These are phyloP conservation scores for Geoglossum cookeanum DNA, from an alignment of 2,329 filamentous ascomycete genomes.

Conservation along the genomic window DNA sequence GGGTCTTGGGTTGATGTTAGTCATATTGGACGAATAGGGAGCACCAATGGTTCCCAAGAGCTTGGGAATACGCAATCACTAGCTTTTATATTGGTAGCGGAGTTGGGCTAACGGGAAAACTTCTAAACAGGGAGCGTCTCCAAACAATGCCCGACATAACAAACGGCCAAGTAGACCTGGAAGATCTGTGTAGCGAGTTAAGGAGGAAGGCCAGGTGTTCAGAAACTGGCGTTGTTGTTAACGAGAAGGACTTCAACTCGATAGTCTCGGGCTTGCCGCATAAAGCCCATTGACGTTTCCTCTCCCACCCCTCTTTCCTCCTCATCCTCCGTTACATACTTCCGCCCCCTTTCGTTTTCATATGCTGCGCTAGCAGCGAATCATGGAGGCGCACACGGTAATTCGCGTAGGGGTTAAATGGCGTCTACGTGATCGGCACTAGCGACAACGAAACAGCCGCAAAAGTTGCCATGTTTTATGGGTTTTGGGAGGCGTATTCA, in stretches of 20 bases:
- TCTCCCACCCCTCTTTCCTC: not conserved
- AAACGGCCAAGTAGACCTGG: slow-evolving; percentile 81
- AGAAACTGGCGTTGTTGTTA: slow-evolving; percentile 72
- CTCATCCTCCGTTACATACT: not conserved
- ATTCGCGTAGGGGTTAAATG: too few species aligned
- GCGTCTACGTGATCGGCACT: too few species aligned
- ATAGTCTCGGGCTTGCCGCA: not conserved
- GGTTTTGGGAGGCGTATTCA: too few species aligned
- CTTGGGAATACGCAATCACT: too few species aligned
- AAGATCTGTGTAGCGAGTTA: slow-evolving; percentile 78
- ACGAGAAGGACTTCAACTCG: slow-evolving; percentile 29
- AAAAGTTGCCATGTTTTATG: too few species aligned
- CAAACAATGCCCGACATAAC: slow-evolving; percentile 76
- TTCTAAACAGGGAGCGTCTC: slow-evolving; percentile 56
- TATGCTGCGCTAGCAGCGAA: too few species aligned
- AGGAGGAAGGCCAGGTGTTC: slow-evolving; percentile 94
- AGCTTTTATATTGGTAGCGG: too few species aligned
- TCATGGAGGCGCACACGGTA: too few species aligned
- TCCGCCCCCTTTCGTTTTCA: not conserved
- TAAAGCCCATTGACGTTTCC: not conserved
- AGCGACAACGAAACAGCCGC: too few species aligned
- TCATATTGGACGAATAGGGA: not conserved
- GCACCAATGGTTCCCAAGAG: too few species aligned
- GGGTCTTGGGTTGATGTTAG: not conserved
- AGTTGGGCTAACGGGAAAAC: not conserved